Conservation (phyloP, 345 rosid species). For the Rubroshorea leprosula region DNA sequence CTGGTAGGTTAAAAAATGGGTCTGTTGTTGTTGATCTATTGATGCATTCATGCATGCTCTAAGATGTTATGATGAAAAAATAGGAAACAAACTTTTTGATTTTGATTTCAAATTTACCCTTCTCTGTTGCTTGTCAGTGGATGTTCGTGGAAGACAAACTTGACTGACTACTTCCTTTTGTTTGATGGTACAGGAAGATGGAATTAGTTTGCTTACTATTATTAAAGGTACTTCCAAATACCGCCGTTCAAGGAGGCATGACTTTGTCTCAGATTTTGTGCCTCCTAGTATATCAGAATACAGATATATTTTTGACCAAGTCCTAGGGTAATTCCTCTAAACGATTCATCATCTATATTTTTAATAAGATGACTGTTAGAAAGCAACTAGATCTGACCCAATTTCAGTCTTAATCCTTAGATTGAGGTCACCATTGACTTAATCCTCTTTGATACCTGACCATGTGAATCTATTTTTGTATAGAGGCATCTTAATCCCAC, state of each 20-base stretch:
- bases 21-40: not conserved
- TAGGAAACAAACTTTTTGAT: too few species aligned
- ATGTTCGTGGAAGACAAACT: not conserved
- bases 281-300: slow-evolving; percentile 68
- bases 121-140: too few species aligned
- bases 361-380: not conserved
- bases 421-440: too few species aligned
- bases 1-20: slow-evolving; percentile 36
- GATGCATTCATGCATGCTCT: not conserved
- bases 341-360: not conserved
- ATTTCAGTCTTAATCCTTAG: too few species aligned
- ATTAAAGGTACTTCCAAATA: slow-evolving; percentile 72
- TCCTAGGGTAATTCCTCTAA: slow-evolving; percentile 37
- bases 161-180: not conserved
- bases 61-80: not conserved
- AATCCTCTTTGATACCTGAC: too few species aligned
- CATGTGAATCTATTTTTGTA: too few species aligned
- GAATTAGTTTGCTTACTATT: slow-evolving; percentile 56
- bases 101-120: too few species aligned
- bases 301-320: slow-evolving; percentile 29
- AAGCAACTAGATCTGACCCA: not conserved
- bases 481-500: too few species aligned
- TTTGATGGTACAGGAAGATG: slow-evolving; percentile 54
- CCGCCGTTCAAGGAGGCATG: slow-evolving; percentile 47
- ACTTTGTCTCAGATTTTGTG: slow-evolving; percentile 56